Conservation (phyloP, 1,139 yeast species). For the Saccharomyces hybrid region DNA sequence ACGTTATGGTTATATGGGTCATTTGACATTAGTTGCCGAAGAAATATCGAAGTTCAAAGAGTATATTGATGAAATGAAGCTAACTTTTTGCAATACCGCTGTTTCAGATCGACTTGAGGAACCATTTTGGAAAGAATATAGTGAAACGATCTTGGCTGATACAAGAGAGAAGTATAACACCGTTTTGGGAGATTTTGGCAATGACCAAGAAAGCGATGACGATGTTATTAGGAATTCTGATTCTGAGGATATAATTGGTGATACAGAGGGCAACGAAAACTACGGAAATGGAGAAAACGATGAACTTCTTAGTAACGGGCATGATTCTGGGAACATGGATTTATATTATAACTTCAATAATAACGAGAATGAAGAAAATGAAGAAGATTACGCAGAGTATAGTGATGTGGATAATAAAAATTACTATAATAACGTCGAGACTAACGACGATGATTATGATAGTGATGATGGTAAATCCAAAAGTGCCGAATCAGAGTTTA, state of each 20-base stretch:
- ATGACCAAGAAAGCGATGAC: slow-evolving; percentile 25
- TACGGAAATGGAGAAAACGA: slow-evolving; percentile 8
- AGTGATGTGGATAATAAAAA: slow-evolving; percentile 13
- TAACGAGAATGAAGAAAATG: slow-evolving; percentile 15
- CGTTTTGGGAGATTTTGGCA: slow-evolving; percentile 66
- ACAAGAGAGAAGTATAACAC: slow-evolving; percentile 93
- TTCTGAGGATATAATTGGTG: slow-evolving; percentile 12
- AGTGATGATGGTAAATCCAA: slow-evolving; percentile 18
- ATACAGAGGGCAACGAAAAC: slow-evolving; percentile 19
- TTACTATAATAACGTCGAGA: slow-evolving; percentile 15
- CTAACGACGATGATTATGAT: slow-evolving; percentile 11
- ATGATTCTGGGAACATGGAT: slow-evolving; percentile 16
- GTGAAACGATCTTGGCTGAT: slow-evolving; percentile 72
- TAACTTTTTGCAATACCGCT: slow-evolving; percentile 24
- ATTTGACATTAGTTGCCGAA: slow-evolving; percentile 86
- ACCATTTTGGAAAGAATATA: slow-evolving; percentile 78
- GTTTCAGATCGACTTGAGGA: slow-evolving; percentile 31
- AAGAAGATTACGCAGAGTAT: slow-evolving; percentile 12
- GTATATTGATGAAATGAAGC: slow-evolving; percentile 32
- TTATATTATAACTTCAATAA: slow-evolving; percentile 12
- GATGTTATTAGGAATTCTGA: slow-evolving; percentile 30
- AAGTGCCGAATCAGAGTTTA: background rate
- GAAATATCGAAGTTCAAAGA: slow-evolving; percentile 84
- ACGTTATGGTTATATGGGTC: slow-evolving; percentile 94
- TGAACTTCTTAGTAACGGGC: slow-evolving; percentile 20